Base-by-base conservation (phyloP, 164 flowering plant genomes). In the Vitis labrusca region DNA sequence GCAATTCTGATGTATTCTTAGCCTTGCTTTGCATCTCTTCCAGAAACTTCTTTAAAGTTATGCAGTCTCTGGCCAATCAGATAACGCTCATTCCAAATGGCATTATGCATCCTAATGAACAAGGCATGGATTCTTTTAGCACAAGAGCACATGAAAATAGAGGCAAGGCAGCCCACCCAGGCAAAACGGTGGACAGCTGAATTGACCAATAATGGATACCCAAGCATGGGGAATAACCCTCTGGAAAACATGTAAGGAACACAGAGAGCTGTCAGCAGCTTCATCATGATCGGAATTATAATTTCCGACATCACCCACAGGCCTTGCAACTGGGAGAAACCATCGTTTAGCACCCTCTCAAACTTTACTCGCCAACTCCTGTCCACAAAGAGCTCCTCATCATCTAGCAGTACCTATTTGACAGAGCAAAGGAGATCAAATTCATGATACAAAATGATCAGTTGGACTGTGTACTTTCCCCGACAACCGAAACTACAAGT, bases 151-250 rank as follows among this genome's bases (percentile, higher is more conserved):
- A 86, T 48, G 30, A 75, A 61, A 63, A 85, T 73, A 14, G 86
- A 66, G 57, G 76, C 58, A 16, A 88, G 84, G 73, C 90, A 88
- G 8, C 92, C 90, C 65, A 88, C 44, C 92, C 92, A 86, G 12
- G 92, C 84, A 69, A 86, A 86, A 29, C 92, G 83, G 68, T 86
- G 85, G 17, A 88, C 90, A 23, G 89, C 89, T 11, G 92, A 88
- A 73, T 88, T 88, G 55, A 88, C 83, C 7, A 85, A 59, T 32
- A 86, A 67, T 4, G 92, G 85, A 71, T 85, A 86, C 14, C 92
- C 92, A 51, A 88, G 69, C 11, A 79, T 73, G 7, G 92, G 92
- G 59, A 88, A 88, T 13, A 88, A 64, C 2, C 88, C 88, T 68
- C 82, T 78, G n/a, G 92, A 84, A 51, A 88, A 73, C 6, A 88